A percentile compares a stretch with the other conserved stretches of the same genome.
Evolutionary conservation across 1,284 basidiomycete genomes (phyloP).

Genomic region (Boletus sp.): DNA sequence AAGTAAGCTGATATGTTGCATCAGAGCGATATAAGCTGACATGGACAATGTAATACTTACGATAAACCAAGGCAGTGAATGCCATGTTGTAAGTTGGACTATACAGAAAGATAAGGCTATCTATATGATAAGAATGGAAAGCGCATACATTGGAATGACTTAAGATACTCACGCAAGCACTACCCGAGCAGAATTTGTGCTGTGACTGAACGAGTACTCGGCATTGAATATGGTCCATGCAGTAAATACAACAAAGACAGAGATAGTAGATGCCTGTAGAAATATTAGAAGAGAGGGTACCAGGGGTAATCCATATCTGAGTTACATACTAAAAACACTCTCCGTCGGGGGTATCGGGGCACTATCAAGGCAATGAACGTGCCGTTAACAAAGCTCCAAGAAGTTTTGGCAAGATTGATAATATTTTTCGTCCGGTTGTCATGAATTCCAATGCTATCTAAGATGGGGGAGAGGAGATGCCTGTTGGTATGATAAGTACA

Average conservation of each 20-base stretch:
- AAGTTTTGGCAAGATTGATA: constrained; percentile 12
- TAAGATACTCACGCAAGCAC: constrained; percentile 12
- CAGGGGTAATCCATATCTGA: not conserved
- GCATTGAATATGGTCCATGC: constrained; percentile 18
- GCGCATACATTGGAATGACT: too few relatives aligned
- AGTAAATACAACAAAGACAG: constrained; percentile 11
- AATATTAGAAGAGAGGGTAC: not conserved
- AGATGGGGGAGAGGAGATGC: constrained; percentile 11
- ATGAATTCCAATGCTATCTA: constrained; percentile 23
- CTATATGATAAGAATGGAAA: not conserved
- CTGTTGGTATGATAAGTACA: not conserved
- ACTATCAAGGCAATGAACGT: constrained; percentile 2
- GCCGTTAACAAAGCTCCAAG: constrained; percentile 14
- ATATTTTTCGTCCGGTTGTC: constrained; percentile 19
- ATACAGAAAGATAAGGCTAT: constrained; percentile 18
- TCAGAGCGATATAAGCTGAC: not conserved
- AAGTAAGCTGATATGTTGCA: constrained; percentile 11
- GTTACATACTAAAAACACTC: not conserved
- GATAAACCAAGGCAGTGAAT: constrained; percentile 8
- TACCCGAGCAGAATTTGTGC: constrained; percentile 4
- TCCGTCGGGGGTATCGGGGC: constrained; percentile 11
- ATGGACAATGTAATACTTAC: not conserved
- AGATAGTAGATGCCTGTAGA: constrained; percentile 6
- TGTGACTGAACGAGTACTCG: constrained; percentile 15
- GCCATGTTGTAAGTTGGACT: constrained; percentile 13